Evolutionary conservation across 2,329 filamentous ascomycete genomes (phyloP), one percentile per base, ranked within the genome.

Genomic region (Ceratocystis cacaofunesta): DNA sequence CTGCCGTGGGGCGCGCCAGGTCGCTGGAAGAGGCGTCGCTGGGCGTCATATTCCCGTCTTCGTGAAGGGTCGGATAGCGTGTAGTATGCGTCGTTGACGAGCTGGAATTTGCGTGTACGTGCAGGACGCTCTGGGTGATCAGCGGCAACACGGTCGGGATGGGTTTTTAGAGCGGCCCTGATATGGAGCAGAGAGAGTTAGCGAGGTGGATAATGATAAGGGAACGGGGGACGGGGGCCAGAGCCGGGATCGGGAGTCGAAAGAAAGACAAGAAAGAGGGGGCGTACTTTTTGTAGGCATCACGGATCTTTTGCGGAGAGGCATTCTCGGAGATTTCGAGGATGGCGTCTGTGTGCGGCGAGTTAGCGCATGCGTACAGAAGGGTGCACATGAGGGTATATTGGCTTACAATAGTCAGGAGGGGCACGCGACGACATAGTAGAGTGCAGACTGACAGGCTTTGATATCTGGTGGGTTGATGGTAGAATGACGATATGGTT

Each of bases 31-130:
- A 75, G 70, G 32, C 70, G 72, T 57, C 76, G 75, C 67, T 90
- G 85, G 64, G 83, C 79, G 72, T 97, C 92, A 77, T 96, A 97
- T 67, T 96, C 90, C 68, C 85, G 81, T 64, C 92, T 85, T 32
- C 92, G 84, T 0, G 79, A 76, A 7, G 86, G 73, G 73, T 97
- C 92, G 0, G 89, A 95, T 32, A 97, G 85, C 0, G 89, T 92
- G 75, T 90, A 95, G 79, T 95, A 96, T 68, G 91, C 90, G 72
- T 95, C 91, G 77, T 95, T 95, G 72, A 96, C 89, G 69, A 89
- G 84, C 75, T 96, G 91, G 78, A 96, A 96, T 73, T 87, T 87
- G 72, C 88, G 89, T 5, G 94, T 99, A 72, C 92, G 88, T 12
- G 83, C 76, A 25, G 84, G 75, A 69, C 92, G 89, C 70, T 97